Evolutionary conservation across 495 filamentous ascomycete genomes (phyloP), one percentile per base, ranked within the genome.

Genomic region (Neurospora sp.): DNA sequence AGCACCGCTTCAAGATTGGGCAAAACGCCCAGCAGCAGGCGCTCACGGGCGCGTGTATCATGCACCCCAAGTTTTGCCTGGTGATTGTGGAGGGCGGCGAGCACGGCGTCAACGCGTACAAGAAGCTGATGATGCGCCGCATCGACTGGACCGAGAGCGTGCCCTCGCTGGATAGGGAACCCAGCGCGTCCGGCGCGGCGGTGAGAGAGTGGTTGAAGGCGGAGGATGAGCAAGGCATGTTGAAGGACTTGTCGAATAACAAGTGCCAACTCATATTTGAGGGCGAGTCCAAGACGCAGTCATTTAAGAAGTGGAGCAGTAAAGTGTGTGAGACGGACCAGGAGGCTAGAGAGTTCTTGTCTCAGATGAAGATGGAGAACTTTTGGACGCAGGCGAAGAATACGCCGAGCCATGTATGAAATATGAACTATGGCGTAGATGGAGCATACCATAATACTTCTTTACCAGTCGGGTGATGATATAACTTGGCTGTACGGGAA

Each of bases 101-200:
- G 71, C 90, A 94, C 78, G 90, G 89, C 42, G 90, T 94, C 80
- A 89, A 87, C 40, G 88, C 89, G 69, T 98, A 97, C 84, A 92
- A 91, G 77, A 96, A 82, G 80, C 83, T 98, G 38, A 94, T 98
- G 92, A 83, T 95, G 27, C 90, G 96, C 72, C 93, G 96, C 18
- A 94, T 98, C 76, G 90, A 95, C 79, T 99, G 96, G 96, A 92
- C 90, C 3, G 95, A 98, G 79, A 94, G 97, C 73, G 87, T 89
- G 4, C 88, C 90, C 3, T 91, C 94, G 1, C 84, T 85, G 69
- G 86, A 89, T 20, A 83, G 79, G 72, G 86, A 88, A 59, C 84
- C 69, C 4, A 90, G 74, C 81, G 71, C 61, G 10, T 68, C 70
- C 20, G 68, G 41, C 8, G 72, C 71, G 8, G 70, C 87, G 53